Evolutionary conservation across 177 flowering plant genomes (phyloP), one percentile per base, ranked within the genome.

Genomic region (Tripterygium wilfordii): DNA sequence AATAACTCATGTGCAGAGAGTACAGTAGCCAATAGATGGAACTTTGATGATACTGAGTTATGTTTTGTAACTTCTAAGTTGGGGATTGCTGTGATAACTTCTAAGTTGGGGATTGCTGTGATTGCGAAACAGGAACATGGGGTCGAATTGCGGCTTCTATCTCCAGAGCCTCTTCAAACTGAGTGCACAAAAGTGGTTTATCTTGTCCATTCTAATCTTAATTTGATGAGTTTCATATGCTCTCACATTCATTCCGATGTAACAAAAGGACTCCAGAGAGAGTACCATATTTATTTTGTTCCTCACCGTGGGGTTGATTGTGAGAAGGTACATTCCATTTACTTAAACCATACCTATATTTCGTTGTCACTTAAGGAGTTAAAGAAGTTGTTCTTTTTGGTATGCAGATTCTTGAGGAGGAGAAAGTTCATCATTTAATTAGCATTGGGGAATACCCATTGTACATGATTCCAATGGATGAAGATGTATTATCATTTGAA

Each of bases 401-500:
- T 51, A 2, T 69, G 57, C 72, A 92, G 98, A 64, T 92, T 3
- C 76, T 92, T 39, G 95, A 86, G 73, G 96, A 92, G 56, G 96
- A 84, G 49, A 88, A 92, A 32, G 69, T 92, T 42, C 96, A 86
- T 64, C 71, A 88, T 23, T 53, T 84, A 68, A 35, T 86, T 42
- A 92, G 85, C 5, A 74, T 92, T 13, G 96, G 94, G 66, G 98
- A 92, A 49, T 86, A 69, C 45, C 96, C 98, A 12, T 52, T 92
- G 26, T 88, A 80, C 45, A 15, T 80, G 32, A 49, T 88, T 66
- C 96, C 98, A 10, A 43, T 86, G 53, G 98, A 92, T 36, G 98
- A 92, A 77, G 98, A 92, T 75, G 77, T 88, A 20, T 42, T 92
- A 35, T 92, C 98, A 31, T 92, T 92, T 72, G 96, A 92, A 56